Evolutionary conservation across 2,329 filamentous ascomycete genomes (phyloP).

Genomic region (Penicillium sp.): DNA sequence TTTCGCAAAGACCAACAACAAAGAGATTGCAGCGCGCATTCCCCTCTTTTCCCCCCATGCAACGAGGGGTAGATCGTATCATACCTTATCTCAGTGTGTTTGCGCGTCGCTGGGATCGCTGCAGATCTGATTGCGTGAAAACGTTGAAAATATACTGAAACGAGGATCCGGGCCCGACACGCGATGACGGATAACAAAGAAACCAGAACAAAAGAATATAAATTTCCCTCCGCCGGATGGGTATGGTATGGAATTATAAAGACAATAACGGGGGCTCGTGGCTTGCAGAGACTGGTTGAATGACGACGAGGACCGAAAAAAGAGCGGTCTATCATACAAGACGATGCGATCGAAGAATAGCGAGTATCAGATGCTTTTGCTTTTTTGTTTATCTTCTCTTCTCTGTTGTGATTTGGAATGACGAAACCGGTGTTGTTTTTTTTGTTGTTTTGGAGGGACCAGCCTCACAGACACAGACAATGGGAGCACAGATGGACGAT

Average conservation of each 20-base stretch:
- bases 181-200: slow-evolving; percentile 2
- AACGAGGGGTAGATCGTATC: slow-evolving; percentile 1
- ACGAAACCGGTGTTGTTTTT: slow-evolving; percentile 1
- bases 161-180: slow-evolving; percentile 1
- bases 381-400: not conserved
- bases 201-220: not conserved
- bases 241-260: slow-evolving; percentile 4
- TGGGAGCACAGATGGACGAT: not conserved
- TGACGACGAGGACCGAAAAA: slow-evolving; percentile 5
- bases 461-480: slow-evolving; percentile 9
- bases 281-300: slow-evolving; percentile 13
- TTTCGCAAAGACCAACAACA: slow-evolving; percentile 14
- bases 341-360: not conserved
- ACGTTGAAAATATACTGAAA: slow-evolving; percentile 2
- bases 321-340: slow-evolving; percentile 8
- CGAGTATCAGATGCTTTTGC: not conserved
- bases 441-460: slow-evolving; percentile 4
- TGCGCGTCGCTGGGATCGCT: slow-evolving; percentile 6
- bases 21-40: slow-evolving; percentile 1
- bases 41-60: not conserved
- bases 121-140: slow-evolving; percentile 3
- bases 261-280: slow-evolving; percentile 9
- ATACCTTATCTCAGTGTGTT: slow-evolving; percentile 10
- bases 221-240: not conserved
- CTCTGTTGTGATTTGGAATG: not conserved